These are phyloP conservation scores for Lunasporangiospora selenospora DNA, from an alignment of 192 early-diverging fungal species.

Conservation along the genomic window DNA sequence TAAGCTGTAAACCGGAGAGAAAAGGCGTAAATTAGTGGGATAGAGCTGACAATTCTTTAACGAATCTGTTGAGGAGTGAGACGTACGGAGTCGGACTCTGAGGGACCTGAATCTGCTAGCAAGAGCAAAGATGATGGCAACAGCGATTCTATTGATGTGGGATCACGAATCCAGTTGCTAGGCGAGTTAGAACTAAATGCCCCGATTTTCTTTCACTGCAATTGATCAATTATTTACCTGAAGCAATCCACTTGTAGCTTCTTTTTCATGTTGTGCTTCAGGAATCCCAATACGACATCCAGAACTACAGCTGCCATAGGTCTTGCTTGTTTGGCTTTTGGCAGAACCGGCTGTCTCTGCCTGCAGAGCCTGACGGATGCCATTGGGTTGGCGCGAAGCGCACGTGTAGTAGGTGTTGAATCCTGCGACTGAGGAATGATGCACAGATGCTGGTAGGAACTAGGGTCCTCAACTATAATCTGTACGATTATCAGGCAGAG, in stretches of 20 bases:
- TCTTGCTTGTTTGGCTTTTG: conserved; percentile 43
- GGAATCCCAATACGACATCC: conserved; percentile 55
- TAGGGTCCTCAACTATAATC: conserved; percentile 52
- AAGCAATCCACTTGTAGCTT: conserved; percentile 57
- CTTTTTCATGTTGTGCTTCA: conserved; percentile 64
- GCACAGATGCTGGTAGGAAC: conserved; percentile 42
- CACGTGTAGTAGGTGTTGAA: not conserved
- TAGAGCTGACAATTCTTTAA: not conserved
- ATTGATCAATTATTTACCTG: too few species aligned
- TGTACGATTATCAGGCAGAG: conserved; percentile 50
- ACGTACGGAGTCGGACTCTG: conserved; percentile 42
- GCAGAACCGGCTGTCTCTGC: conserved; percentile 54
- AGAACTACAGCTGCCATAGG: conserved; percentile 51
- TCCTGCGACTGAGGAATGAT: conserved; percentile 13
- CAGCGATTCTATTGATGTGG: conserved; percentile 25
- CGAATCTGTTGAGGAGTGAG: too few species aligned
- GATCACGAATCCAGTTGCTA: too few species aligned
- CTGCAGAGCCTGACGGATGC: conserved; percentile 13
- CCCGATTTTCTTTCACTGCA: too few species aligned
- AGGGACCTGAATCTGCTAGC: conserved; percentile 33
- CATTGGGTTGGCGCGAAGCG: not conserved
- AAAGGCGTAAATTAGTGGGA: not conserved
- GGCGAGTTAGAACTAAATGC: too few species aligned
- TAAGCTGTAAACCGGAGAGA: conserved; percentile 43
- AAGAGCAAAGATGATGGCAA: conserved; percentile 27